Evolutionary conservation across 1,139 yeast genomes (phyloP).

Genomic region (Debaryomycetaceae sp.): DNA sequence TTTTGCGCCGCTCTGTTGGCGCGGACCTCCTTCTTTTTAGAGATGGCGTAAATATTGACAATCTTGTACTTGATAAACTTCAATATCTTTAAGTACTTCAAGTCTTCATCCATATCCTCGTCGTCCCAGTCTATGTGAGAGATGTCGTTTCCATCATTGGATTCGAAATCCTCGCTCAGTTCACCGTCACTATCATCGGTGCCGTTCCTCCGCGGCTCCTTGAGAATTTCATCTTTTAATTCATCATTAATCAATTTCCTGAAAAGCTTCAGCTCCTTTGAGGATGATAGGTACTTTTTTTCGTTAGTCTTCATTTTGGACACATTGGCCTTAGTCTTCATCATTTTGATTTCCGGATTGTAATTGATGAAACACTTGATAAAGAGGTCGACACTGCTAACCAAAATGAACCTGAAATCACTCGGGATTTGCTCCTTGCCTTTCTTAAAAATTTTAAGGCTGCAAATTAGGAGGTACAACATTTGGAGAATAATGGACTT

Average conservation of each 20-base stretch:
- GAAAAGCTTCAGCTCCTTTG: conserved; percentile 33
- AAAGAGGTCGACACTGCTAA: conserved; percentile 32
- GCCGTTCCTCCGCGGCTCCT: conserved; percentile 19
- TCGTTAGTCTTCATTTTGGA: conserved; percentile 6
- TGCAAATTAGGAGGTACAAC: conserved; percentile 41
- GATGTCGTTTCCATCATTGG: conserved; percentile 15
- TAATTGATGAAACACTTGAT: conserved; percentile 39
- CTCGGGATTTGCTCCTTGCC: conserved; percentile 15
- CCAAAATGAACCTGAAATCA: conserved; percentile 24
- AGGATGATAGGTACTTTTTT: conserved; percentile 6
- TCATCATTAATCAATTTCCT: conserved; percentile 39
- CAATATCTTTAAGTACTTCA: conserved; percentile 40
- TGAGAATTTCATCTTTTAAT: conserved; percentile 35
- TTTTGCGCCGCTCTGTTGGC: too few species aligned
- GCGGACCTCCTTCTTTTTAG: conserved; percentile 8
- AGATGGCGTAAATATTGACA: conserved; percentile 12
- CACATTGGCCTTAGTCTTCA: conserved; percentile 5
- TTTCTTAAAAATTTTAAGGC: conserved; percentile 31
- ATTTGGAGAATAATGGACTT: conserved; percentile 43
- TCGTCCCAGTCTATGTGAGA: conserved; percentile 46
- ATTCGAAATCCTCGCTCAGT: conserved; percentile 29
- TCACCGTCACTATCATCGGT: conserved; percentile 26
- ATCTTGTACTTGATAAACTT: conserved; percentile 41
- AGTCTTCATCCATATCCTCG: conserved; percentile 47
- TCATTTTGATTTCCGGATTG: conserved; percentile 12